A percentile compares a stretch with the other conserved stretches of the same genome.
phyloP scores from a whole-genome alignment of 805 yeast genomes.

The Ogataea neopini region DNA sequence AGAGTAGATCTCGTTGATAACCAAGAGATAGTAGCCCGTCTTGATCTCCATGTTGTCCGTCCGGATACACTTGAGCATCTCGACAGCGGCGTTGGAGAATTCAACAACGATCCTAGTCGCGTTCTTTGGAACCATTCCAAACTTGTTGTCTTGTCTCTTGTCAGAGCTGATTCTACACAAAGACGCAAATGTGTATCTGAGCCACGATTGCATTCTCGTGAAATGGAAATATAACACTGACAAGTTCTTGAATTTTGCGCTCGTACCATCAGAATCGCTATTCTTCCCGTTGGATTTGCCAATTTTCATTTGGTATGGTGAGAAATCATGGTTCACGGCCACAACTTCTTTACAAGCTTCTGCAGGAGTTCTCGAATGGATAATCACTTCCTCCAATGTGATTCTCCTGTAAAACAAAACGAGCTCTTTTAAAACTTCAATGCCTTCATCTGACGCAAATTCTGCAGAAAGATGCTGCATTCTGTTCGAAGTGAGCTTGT shows the following conservation, averaged over 20 bases:
- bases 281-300: slow-evolving; percentile 41
- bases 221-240: slow-evolving; percentile 54
- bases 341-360: slow-evolving; percentile 44
- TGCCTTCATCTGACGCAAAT: slow-evolving; percentile 45
- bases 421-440: slow-evolving; percentile 41
- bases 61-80: slow-evolving; percentile 17
- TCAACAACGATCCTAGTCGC: slow-evolving; percentile 29
- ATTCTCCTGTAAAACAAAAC: slow-evolving; percentile 50
- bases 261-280: slow-evolving; percentile 43
- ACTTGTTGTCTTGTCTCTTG: slow-evolving; percentile 46
- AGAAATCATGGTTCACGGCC: slow-evolving; percentile 35
- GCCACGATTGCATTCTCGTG: slow-evolving; percentile 47
- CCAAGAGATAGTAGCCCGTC: slow-evolving; percentile 28
- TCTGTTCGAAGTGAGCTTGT: slow-evolving; percentile 48
- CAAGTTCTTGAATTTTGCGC: slow-evolving; percentile 64
- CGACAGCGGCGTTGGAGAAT: slow-evolving; percentile 25
- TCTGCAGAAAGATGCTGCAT: slow-evolving; percentile 41
- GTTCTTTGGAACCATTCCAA: slow-evolving; percentile 29
- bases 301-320: slow-evolving; percentile 45
- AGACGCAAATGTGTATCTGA: slow-evolving; percentile 34
- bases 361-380: slow-evolving; percentile 51
- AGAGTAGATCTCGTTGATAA: slow-evolving; percentile 30
- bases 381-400: slow-evolving; percentile 55
- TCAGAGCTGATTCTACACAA: slow-evolving; percentile 33
- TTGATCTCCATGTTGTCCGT: slow-evolving; percentile 26